Conservation (phyloP, 2,329 filamentous ascomycete species). For the Exophiala sideris region DNA sequence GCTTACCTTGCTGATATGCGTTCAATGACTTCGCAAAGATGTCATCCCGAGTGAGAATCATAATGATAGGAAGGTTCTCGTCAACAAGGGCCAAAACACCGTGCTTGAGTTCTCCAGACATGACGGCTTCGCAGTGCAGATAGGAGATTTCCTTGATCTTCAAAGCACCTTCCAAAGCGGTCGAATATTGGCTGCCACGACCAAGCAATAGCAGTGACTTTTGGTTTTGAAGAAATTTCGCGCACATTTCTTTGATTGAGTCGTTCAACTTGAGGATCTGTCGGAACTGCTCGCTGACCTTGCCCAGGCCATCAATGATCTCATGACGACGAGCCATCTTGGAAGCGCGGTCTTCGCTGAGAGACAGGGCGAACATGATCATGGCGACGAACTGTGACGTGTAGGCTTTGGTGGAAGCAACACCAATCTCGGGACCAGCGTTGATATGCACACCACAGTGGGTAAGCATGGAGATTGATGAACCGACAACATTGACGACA, state of each 20-base stretch:
- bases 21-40: constrained; percentile 99
- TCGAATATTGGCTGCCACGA: constrained; percentile 94
- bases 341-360: constrained; percentile 93
- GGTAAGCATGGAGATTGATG: constrained; percentile 95
- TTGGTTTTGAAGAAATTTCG: constrained; percentile 91
- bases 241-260: constrained; percentile 89
- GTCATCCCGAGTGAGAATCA: constrained; percentile 95
- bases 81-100: constrained; percentile 96
- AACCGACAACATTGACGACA: constrained; percentile 97
- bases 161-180: constrained; percentile 89
- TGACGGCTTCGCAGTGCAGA: constrained; percentile 98
- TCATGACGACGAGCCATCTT: constrained; percentile 89
- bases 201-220: constrained; percentile 92
- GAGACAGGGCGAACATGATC: constrained; percentile 97
- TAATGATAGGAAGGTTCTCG: constrained; percentile 98
- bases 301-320: constrained; percentile 89
- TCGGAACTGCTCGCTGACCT: constrained; percentile 87
- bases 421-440: constrained; percentile 96
- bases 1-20: constrained; percentile 90
- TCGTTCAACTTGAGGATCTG: constrained; percentile 87
- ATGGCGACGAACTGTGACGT: constrained; percentile 99
- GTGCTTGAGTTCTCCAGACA: constrained; percentile 99
- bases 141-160: constrained; percentile 99
- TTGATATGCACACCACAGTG: constrained; percentile 99
- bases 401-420: constrained; percentile 98